These are phyloP conservation scores for Volvariella surrecta DNA, from an alignment of 1,284 basidiomycete species.

Conservation along the genomic window DNA sequence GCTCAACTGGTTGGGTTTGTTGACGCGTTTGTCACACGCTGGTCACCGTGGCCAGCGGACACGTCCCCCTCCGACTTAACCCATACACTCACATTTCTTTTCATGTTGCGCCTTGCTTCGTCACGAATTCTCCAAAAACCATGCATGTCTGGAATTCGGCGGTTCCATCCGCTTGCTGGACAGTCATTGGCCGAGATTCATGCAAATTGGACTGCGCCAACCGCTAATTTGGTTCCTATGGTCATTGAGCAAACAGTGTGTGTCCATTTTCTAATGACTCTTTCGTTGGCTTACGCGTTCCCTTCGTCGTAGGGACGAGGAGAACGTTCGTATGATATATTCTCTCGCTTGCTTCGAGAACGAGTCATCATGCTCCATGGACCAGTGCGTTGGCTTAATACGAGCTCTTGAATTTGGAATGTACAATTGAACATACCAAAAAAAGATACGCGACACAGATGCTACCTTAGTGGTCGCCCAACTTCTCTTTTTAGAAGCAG, in stretches of 20 bases:
- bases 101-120: slow-evolving; percentile 8
- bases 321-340: slow-evolving; percentile 92
- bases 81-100: neutral
- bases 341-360: slow-evolving; percentile 83
- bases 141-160: slow-evolving; percentile 18
- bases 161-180: slow-evolving; percentile 40
- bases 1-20: slow-evolving; percentile 13
- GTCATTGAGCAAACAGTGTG: slow-evolving; percentile 89
- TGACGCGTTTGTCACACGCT: slow-evolving; percentile 28
- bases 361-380: slow-evolving; percentile 91
- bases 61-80: neutral
- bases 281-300: slow-evolving; percentile 1
- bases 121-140: slow-evolving; percentile 5
- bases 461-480: slow-evolving; percentile 84
- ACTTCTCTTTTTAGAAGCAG: slow-evolving; percentile 88
- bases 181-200: slow-evolving; percentile 24
- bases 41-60: neutral
- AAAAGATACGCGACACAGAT: slow-evolving; percentile 76
- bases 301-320: slow-evolving; percentile 63
- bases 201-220: slow-evolving; percentile 29
- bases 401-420: slow-evolving; percentile 6
- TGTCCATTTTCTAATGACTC: slow-evolving; percentile 7
- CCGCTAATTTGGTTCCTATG: slow-evolving; percentile 71
- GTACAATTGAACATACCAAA: slow-evolving; percentile 4
- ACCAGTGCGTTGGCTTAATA: slow-evolving; percentile 44